phyloP scores from a whole-genome alignment of 768 basidiomycete genomes.

The Pholiota microspora region DNA sequence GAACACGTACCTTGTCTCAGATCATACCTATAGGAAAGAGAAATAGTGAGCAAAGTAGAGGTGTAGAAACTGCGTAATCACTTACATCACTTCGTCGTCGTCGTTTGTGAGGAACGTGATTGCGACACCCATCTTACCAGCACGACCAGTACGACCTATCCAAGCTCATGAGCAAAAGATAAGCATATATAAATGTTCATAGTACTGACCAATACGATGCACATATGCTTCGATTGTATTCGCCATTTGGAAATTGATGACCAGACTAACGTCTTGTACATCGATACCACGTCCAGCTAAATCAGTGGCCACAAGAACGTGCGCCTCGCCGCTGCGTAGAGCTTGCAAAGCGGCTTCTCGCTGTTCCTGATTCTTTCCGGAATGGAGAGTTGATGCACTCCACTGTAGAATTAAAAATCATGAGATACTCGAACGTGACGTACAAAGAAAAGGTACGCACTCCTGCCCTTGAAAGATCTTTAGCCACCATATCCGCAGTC shows the following conservation, averaged over 20 bases:
- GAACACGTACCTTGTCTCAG: conserved; percentile 78
- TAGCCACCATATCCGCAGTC: conserved; percentile 97
- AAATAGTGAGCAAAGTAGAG: conserved; percentile 11
- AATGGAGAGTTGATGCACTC: conserved; percentile 90
- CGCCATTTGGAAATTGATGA: conserved; percentile 98
- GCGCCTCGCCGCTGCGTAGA: conserved; percentile 80
- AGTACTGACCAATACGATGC: conserved; percentile 87
- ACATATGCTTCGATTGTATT: conserved; percentile 96
- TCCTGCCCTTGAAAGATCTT: conserved; percentile 86
- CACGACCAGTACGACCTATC: conserved; percentile 89
- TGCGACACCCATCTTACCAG: conserved; percentile 89
- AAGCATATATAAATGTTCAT: conserved; percentile 7
- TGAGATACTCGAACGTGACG: conserved; percentile 4
- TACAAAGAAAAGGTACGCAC: conserved; percentile 44
- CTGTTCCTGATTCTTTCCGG: conserved; percentile 97
- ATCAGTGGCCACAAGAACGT: conserved; percentile 95
- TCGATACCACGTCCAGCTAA: conserved; percentile 98
- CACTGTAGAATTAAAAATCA: conserved; percentile 47
- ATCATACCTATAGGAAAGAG: conserved; percentile 69
- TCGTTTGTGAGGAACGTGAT: conserved; percentile 97
- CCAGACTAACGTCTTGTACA: conserved; percentile 92
- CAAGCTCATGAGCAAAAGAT: conserved; percentile 3
- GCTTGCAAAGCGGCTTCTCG: conserved; percentile 90
- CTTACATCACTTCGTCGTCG: conserved; percentile 96
- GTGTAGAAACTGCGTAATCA: conserved; percentile 21